Conservation (phyloP, 371 early-diverging fungal species). For the Haplosporangium sp. region DNA sequence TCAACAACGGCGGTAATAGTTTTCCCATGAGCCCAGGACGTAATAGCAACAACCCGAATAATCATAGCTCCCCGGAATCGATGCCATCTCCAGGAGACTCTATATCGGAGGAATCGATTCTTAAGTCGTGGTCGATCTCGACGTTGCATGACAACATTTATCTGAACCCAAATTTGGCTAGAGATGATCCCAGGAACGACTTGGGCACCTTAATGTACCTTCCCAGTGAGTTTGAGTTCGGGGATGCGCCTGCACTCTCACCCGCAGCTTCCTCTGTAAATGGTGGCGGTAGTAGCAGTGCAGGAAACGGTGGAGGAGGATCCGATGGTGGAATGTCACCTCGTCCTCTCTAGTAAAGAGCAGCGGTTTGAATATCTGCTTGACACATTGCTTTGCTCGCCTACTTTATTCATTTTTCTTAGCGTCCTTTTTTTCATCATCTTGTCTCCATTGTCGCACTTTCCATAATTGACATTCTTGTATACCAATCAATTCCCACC, state of each 20-base stretch:
- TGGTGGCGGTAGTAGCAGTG: conserved; percentile 17
- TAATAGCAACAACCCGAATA: conserved; percentile 1
- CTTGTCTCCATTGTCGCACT: too few species aligned
- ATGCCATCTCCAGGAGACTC: conserved; percentile 24
- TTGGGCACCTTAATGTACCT: conserved; percentile 32
- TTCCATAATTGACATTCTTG: too few species aligned
- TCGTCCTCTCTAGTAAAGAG: not conserved
- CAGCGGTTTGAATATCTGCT: too few species aligned
- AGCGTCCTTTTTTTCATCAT: too few species aligned
- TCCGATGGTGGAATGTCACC: conserved; percentile 7
- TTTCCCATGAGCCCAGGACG: conserved; percentile 1
- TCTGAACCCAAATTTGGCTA: conserved; percentile 32
- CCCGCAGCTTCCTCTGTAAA: conserved; percentile 26
- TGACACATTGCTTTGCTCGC: not conserved
- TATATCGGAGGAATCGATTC: conserved; percentile 28
- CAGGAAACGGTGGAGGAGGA: conserved; percentile 6
- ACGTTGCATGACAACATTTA: conserved; percentile 26
- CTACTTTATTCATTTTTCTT: too few species aligned
- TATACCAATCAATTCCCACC: too few species aligned
- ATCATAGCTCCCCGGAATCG: conserved; percentile 27
- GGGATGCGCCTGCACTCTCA: conserved; percentile 33
- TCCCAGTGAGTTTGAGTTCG: conserved; percentile 47
- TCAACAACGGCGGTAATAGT: not conserved
- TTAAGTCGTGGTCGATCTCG: conserved; percentile 35
- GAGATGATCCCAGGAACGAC: conserved; percentile 45